Conservation (phyloP, 148 eudicot species). For the Mesembryanthemum crystallinum region DNA sequence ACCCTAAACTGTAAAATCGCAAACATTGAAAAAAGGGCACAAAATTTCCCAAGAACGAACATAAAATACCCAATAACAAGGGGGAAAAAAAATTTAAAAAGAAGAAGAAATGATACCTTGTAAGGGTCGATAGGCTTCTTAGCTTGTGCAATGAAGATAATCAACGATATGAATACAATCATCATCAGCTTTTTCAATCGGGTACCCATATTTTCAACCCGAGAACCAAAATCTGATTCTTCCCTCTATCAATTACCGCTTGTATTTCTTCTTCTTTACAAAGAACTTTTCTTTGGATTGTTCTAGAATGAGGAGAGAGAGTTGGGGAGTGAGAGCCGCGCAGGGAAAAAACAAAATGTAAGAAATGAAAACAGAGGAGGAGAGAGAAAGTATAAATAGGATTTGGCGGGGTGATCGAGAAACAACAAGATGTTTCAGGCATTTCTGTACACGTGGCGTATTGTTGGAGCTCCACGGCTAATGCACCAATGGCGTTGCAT, state of each 20-base stretch:
- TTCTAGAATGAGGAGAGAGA: neutral
- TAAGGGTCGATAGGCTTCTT: constrained; percentile 53
- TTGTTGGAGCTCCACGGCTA: constrained; percentile 38
- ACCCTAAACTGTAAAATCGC: neutral
- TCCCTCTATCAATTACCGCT: neutral
- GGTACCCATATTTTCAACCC: constrained; percentile 35
- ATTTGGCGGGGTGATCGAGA: constrained; percentile 27
- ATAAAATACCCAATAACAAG: too few species aligned
- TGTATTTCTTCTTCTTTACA: neutral
- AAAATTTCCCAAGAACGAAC: neutral
- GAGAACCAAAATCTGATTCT: neutral
- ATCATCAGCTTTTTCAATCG: constrained; percentile 21
- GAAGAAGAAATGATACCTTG: constrained; percentile 32
- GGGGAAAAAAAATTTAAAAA: neutral
- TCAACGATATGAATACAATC: constrained; percentile 27
- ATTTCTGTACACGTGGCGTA: constrained; percentile 41
- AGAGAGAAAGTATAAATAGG: constrained; percentile 27
- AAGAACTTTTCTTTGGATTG: neutral
- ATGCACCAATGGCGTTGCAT: constrained; percentile 53
- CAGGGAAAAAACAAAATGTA: neutral
- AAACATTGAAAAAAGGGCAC: neutral
- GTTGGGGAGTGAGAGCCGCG: neutral
- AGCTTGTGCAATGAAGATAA: constrained; percentile 40
- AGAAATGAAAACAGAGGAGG: neutral
- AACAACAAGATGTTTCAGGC: constrained; percentile 39